A percentile compares a stretch with the other conserved stretches of the same genome.
phyloP scores from a whole-genome alignment of 2,329 filamentous ascomycete species.

The Ceratocystis huliohia region DNA sequence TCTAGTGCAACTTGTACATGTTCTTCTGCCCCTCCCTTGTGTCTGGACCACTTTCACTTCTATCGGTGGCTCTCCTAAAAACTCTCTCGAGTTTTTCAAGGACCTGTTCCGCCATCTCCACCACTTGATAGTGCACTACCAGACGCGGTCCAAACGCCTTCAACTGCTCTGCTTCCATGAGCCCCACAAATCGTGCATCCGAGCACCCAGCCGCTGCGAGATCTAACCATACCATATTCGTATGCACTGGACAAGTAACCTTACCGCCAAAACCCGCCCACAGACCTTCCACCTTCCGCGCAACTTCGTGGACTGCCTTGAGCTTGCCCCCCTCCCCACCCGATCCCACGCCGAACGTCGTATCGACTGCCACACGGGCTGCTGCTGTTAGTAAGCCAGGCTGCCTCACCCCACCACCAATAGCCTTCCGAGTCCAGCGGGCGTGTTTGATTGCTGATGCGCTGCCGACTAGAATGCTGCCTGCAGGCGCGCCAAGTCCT shows the following conservation, averaged over 20 bases:
- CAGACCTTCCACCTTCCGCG: constrained; percentile 51
- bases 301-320: constrained; percentile 45
- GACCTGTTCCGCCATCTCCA: constrained; percentile 45
- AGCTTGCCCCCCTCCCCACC: constrained; percentile 44
- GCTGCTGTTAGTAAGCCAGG: constrained; percentile 60
- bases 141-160: constrained; percentile 32
- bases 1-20: constrained; percentile 21
- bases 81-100: constrained; percentile 43
- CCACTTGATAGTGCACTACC: constrained; percentile 49
- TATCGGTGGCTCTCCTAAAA: constrained; percentile 34
- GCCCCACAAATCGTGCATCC: constrained; percentile 29
- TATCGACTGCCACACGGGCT: constrained; percentile 52
- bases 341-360: constrained; percentile 32
- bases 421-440: constrained; percentile 46
- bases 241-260: constrained; percentile 58
- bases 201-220: constrained; percentile 45
- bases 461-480: constrained; percentile 55
- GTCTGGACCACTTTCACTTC: constrained; percentile 19
- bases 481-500: constrained; percentile 68
- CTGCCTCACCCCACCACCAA: constrained; percentile 64
- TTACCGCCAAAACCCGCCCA: constrained; percentile 61
- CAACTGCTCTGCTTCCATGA: constrained; percentile 34
- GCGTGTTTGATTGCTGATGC: constrained; percentile 30
- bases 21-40: constrained; percentile 15
- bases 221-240: constrained; percentile 88